Evolutionary conservation across 306 rosid genomes (phyloP), one percentile per base, ranked within the genome.

Genomic region (Rosa chinensis): DNA sequence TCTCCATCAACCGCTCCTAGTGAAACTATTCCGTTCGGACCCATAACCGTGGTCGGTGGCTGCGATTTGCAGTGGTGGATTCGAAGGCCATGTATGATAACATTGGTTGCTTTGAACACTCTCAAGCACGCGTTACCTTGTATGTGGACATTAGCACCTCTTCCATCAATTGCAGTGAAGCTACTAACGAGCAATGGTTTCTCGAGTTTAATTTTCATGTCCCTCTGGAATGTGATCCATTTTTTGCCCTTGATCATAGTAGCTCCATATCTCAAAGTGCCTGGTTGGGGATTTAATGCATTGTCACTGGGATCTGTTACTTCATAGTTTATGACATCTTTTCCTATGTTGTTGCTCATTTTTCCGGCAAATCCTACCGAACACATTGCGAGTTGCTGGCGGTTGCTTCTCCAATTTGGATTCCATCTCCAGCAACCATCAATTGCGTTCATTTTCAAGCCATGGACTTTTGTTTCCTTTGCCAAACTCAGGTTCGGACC

Each of bases 351-450:
- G 70, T 80, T 77, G 20, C 68, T 82, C 87, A 87, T 87, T 78
- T 87, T 87, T 44, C 90, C 90, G 0, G 77, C 52, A 53, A 84
- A 87, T 1, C 90, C 90, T 5, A 87, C 77, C 0, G 86, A 84
- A n/a, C 90, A 87, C 10, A n/a, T 25, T 0, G 84, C 87, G 1
- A 87, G 86, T 37, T 82, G 72, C 17, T 77, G 82, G n/a, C 90
- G 73, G 76, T 81, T 81, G 13, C 59, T 79, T 42, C 86, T 70
- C 90, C 90, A 87, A 9, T 81, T 25, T 1, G 83, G 82, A 82
- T 87, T 77, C 35, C 63, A 62, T 68, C 89, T 81, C 89, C 89
- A 87, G 73, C 89, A 87, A 13, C 64, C 68, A 25, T 87, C 90
- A 32, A 87, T 87, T 47, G 49, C 76, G 45, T 87, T 86, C 59